Evolutionary conservation across 225 moss, liverwort and hornwort genomes (phyloP).

Genomic region (Antitrichia curtipendula): DNA sequence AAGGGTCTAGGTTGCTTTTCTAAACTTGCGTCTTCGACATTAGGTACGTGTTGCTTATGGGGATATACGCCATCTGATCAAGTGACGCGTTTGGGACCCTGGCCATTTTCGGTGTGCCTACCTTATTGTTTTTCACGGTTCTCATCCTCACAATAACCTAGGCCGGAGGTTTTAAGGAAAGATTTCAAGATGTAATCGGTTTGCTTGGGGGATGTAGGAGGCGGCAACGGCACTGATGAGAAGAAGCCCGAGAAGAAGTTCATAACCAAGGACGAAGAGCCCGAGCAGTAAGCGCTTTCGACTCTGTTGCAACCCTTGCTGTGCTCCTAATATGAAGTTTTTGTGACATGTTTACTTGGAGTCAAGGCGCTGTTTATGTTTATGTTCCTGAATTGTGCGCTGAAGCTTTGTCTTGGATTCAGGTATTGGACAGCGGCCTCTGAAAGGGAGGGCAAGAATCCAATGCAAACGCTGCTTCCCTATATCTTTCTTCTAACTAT

Average conservation of each 20-base stretch:
- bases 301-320: background rate
- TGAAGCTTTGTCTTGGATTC: background rate
- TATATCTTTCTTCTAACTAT: conserved; percentile 55
- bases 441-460: conserved; percentile 87
- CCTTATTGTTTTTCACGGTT: background rate
- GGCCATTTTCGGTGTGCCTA: background rate
- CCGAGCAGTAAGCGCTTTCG: conserved; percentile 59
- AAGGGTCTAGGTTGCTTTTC: background rate
- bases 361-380: background rate
- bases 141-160: background rate
- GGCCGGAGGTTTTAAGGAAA: background rate
- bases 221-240: conserved; percentile 17
- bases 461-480: conserved; percentile 60
- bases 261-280: conserved; percentile 82
- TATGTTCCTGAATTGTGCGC: background rate
- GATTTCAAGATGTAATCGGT: background rate
- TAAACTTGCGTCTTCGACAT: background rate
- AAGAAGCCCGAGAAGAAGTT: conserved; percentile 83
- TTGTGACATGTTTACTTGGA: background rate
- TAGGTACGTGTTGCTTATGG: background rate
- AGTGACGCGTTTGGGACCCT: background rate
- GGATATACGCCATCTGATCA: background rate
- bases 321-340: background rate
- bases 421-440: conserved; percentile 61
- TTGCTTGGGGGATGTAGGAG: conserved; percentile 24